phyloP scores from a whole-genome alignment of 2,329 filamentous ascomycete genomes.

The Trichoderma oligosporum region DNA sequence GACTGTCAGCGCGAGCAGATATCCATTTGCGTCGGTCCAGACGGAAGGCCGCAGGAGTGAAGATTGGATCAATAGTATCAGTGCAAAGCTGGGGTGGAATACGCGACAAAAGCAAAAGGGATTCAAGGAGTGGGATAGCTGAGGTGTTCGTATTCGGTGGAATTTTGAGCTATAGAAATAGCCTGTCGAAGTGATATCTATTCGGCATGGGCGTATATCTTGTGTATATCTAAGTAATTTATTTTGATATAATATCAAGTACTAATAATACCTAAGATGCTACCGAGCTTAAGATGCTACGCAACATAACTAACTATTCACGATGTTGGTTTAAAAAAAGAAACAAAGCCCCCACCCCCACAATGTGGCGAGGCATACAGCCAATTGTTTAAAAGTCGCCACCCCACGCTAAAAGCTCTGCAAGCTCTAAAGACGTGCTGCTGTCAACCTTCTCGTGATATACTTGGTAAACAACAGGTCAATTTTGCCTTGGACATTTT shows the following conservation, averaged over 20 bases:
- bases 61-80: slow-evolving; percentile 81
- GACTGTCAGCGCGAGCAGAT: slow-evolving; percentile 75
- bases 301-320: too few relatives aligned
- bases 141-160: slow-evolving; percentile 10
- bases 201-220: too few relatives aligned
- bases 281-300: too few relatives aligned
- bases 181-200: too few relatives aligned
- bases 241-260: too few relatives aligned
- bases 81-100: slow-evolving; percentile 76
- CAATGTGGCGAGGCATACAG: neutral
- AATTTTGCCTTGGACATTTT: too few relatives aligned
- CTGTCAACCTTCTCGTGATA: neutral
- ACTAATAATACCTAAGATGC: too few relatives aligned
- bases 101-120: slow-evolving; percentile 72
- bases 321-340: too few relatives aligned
- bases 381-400: neutral
- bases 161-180: too few relatives aligned
- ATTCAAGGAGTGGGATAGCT: slow-evolving; percentile 47
- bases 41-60: slow-evolving; percentile 65
- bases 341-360: slow-evolving; percentile 2
- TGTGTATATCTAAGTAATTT: too few relatives aligned
- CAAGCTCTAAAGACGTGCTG: neutral
- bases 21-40: slow-evolving; percentile 75
- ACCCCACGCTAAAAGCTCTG: slow-evolving; percentile 7
- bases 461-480: neutral